These are phyloP conservation scores for Phytopythium oedochilum DNA, from an alignment of 352 stramenopile genomes.

Conservation along the genomic window DNA sequence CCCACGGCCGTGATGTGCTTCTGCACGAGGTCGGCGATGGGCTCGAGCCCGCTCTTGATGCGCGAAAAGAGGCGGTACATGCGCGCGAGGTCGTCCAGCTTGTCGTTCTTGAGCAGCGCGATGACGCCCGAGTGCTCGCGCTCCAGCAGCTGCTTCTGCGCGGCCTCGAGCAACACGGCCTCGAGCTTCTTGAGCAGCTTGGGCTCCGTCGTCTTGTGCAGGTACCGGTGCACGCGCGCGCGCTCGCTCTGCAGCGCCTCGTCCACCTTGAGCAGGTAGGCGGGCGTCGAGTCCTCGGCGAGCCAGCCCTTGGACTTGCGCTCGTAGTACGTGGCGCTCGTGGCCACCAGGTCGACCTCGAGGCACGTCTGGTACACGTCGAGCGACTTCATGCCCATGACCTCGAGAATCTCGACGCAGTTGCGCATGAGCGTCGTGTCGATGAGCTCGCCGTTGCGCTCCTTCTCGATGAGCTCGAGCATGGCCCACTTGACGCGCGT, in stretches of 20 bases:
- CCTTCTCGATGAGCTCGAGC: constrained; percentile 96
- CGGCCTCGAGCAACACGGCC: constrained; percentile 92
- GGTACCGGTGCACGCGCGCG: constrained; percentile 92
- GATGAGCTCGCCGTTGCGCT: constrained; percentile 97
- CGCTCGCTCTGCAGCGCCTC: constrained; percentile 77
- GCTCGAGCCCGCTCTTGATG: constrained; percentile 94
- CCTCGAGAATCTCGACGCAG: constrained; percentile 98
- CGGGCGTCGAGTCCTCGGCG: constrained; percentile 94
- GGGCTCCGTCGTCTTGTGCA: constrained; percentile 94
- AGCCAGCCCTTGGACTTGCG: constrained; percentile 98
- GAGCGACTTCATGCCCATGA: constrained; percentile 96
- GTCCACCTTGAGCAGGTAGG: constrained; percentile 97
- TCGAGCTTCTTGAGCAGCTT: constrained; percentile 95
- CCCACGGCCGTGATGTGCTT: constrained; percentile 92
- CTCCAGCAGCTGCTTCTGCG: constrained; percentile 96
- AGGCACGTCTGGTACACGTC: constrained; percentile 97
- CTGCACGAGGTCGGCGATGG: constrained; percentile 96
- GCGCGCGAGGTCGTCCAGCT: constrained; percentile 94
- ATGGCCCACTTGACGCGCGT: constrained; percentile 86
- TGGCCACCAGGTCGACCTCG: constrained; percentile 91
- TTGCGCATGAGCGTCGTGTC: constrained; percentile 96
- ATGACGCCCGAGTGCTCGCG: constrained; percentile 97
- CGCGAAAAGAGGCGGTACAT: constrained; percentile 98
- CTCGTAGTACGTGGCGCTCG: constrained; percentile 94
- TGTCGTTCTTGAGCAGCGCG: constrained; percentile 96